Percentiles rank a stretch among this genome's conserved stretches.
These are phyloP conservation scores for Teratosphaeria pseudoeucalypti DNA, from an alignment of 2,329 filamentous ascomycete species.

Conservation along the genomic window DNA sequence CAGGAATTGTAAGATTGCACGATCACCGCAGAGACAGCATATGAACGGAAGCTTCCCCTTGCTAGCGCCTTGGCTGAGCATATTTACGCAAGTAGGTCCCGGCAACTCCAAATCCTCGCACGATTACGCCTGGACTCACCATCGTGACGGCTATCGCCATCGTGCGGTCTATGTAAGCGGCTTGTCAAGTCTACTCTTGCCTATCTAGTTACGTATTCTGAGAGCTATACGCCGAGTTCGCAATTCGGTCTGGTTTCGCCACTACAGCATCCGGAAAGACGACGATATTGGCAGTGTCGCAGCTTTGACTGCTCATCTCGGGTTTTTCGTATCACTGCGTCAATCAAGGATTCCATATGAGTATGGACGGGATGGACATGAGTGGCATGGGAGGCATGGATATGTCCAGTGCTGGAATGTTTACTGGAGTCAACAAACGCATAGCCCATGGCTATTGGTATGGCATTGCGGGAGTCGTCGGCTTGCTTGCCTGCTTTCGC, in stretches of 20 bases:
- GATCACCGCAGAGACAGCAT: background rate
- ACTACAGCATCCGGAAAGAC: background rate
- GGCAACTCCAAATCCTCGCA: background rate
- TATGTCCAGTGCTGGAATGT: conserved; percentile 17
- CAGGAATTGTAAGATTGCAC: background rate
- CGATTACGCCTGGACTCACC: background rate
- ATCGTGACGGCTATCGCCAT: background rate
- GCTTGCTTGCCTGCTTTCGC: conserved; percentile 12
- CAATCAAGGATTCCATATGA: background rate
- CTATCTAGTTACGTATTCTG: background rate
- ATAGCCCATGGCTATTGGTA: conserved; percentile 23
- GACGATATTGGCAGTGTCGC: background rate
- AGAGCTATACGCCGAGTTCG: background rate
- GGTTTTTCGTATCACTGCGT: background rate
- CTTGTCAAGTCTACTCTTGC: background rate
- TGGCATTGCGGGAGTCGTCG: conserved; percentile 16
- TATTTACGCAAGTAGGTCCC: conserved; percentile 4
- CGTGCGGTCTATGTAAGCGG: background rate
- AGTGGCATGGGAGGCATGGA: conserved; percentile 15
- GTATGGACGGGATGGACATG: conserved; percentile 15
- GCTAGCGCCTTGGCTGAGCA: conserved; percentile 3
- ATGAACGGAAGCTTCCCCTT: background rate
- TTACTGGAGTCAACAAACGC: conserved; percentile 14
- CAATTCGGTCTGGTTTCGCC: background rate
- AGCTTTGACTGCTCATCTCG: background rate